Evolutionary conservation across 805 yeast genomes (phyloP).

Genomic region (Blastobotrys mokoenaii): DNA sequence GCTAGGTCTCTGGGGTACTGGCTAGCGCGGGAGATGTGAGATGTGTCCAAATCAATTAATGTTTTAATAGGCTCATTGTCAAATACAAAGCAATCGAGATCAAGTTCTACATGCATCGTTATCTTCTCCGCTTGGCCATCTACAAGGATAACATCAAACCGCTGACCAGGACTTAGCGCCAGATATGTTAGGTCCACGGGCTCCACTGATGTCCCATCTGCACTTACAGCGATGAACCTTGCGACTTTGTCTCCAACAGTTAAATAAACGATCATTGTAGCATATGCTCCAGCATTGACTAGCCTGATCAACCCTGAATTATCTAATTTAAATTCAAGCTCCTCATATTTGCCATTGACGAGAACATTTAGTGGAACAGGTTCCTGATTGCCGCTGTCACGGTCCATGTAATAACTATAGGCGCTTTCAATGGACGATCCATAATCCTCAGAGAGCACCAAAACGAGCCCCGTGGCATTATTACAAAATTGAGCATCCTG

Average conservation of each 20-base stretch:
- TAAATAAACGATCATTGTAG: conserved; percentile 17
- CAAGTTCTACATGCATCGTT: no score
- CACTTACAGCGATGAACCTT: conserved; percentile 23
- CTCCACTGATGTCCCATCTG: conserved; percentile 23
- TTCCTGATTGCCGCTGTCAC: conserved; percentile 32
- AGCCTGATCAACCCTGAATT: conserved; percentile 11
- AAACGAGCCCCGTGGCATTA: no score
- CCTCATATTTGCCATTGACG: conserved; percentile 32
- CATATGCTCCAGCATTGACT: conserved; percentile 26
- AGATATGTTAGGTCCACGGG: conserved; percentile 18
- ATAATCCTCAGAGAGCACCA: no score
- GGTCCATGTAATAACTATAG: conserved; percentile 30
- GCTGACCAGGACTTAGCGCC: conserved; percentile 62
- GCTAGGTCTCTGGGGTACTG: no score
- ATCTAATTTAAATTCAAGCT: neutral
- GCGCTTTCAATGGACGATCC: no score
- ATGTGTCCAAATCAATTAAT: no score
- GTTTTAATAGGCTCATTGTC: no score
- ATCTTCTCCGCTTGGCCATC: neutral
- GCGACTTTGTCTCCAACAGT: no score
- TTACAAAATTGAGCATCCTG: no score
- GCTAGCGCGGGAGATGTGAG: no score
- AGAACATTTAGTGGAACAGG: conserved; percentile 35
- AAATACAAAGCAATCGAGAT: no score
- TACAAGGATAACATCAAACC: conserved; percentile 57